phyloP scores from a whole-genome alignment of 208 protist species.

The Naegleria lovaniensis region DNA sequence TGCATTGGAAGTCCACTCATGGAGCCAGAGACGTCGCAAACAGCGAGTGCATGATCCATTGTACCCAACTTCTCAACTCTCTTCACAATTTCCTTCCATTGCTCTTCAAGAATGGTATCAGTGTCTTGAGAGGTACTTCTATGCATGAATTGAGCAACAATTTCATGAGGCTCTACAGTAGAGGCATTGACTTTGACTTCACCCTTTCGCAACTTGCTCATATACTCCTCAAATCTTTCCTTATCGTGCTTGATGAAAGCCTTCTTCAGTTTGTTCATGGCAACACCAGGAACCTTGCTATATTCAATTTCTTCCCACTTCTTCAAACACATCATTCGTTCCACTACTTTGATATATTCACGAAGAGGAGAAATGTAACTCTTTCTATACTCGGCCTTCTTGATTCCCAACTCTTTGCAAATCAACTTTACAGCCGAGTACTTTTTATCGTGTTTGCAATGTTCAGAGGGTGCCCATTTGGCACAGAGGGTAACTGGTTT shows the following conservation, averaged over 20 bases:
- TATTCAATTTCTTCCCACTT: slow-evolving; percentile 35
- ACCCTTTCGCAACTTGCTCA: slow-evolving; percentile 19
- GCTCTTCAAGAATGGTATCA: slow-evolving; percentile 29
- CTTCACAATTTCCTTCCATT: slow-evolving; percentile 38
- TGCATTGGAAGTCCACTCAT: slow-evolving; percentile 48
- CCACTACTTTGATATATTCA: slow-evolving; percentile 33
- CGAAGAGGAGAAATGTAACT: slow-evolving; percentile 31
- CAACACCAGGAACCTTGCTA: slow-evolving; percentile 33
- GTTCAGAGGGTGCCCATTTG: slow-evolving; percentile 39
- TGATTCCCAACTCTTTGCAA: background rate
- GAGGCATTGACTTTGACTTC: slow-evolving; percentile 37
- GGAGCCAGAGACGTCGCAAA: slow-evolving; percentile 40
- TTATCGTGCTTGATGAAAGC: slow-evolving; percentile 35
- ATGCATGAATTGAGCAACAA: slow-evolving; percentile 23
- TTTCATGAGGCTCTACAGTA: slow-evolving; percentile 42
- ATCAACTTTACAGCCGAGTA: slow-evolving; percentile 27
- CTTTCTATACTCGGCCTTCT: slow-evolving; percentile 30
- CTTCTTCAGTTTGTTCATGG: slow-evolving; percentile 39
- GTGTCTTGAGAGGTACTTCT: background rate
- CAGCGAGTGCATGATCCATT: slow-evolving; percentile 9
- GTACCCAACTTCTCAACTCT: slow-evolving; percentile 14
- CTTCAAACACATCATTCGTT: slow-evolving; percentile 32
- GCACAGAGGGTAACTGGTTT: slow-evolving; percentile 30
- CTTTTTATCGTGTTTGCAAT: background rate
- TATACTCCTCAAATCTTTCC: background rate